Evolutionary conservation across 2,329 filamentous ascomycete genomes (phyloP).

Genomic region (Talaromyces sp.): DNA sequence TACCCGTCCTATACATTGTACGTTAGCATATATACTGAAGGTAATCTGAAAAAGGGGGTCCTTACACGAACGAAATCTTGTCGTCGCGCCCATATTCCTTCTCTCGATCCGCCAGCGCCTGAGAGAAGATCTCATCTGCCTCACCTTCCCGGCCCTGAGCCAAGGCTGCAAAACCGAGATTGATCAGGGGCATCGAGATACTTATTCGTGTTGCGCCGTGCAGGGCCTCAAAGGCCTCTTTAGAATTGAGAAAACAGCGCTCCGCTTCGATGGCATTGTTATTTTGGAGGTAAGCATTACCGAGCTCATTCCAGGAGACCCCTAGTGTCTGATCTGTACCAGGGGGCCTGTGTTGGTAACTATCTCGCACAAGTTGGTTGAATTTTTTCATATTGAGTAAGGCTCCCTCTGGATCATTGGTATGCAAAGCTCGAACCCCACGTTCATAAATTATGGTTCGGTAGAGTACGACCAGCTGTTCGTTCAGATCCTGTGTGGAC

Average conservation of each 20-base stretch:
- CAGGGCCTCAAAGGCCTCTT: no score
- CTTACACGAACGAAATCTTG: not conserved
- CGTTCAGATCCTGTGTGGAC: no score
- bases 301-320: not conserved
- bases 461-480: not conserved
- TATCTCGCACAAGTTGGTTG: not conserved
- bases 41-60: not conserved
- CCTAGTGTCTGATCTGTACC: not conserved
- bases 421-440: not conserved
- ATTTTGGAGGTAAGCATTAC: not conserved
- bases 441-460: not conserved
- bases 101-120: not conserved
- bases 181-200: no score
- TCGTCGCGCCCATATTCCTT: not conserved
- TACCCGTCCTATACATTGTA: not conserved
- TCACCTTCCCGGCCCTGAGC: no score
- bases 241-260: no score
- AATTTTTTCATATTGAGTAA: slow-evolving; percentile 1
- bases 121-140: no score
- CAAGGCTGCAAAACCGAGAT: no score
- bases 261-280: no score
- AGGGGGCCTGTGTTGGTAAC: not conserved
- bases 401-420: not conserved
- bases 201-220: no score
- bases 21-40: not conserved